phyloP scores from a whole-genome alignment of 305 asterid genomes.

The Euphrasia arctica region DNA sequence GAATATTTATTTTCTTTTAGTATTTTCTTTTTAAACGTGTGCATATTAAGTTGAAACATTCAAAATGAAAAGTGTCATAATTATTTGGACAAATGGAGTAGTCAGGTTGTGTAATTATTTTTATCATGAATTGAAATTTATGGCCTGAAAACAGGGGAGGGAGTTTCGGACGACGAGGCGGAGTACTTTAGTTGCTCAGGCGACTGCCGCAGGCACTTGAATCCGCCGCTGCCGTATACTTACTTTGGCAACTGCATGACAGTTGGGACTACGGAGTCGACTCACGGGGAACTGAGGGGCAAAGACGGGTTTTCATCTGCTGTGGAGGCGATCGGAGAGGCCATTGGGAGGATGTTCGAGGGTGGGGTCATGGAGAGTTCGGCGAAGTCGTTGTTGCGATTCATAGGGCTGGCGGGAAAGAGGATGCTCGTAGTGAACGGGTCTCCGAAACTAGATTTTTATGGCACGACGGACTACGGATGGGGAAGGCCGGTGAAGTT shows the following conservation, averaged over 20 bases:
- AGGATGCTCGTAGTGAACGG: slow-evolving; percentile 6
- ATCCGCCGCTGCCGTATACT: slow-evolving; percentile 31
- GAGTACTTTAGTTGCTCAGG: slow-evolving; percentile 20
- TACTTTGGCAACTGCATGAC: slow-evolving; percentile 36
- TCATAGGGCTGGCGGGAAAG: background rate
- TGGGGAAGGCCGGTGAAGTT: slow-evolving; percentile 14
- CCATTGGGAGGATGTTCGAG: background rate
- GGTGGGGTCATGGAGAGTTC: background rate
- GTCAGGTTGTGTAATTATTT: too few relatives aligned
- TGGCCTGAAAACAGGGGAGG: slow-evolving; percentile 12
- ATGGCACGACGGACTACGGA: slow-evolving; percentile 6
- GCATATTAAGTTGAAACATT: too few relatives aligned
- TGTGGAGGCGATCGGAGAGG: background rate
- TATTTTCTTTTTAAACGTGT: too few relatives aligned
- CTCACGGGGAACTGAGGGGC: slow-evolving; percentile 9
- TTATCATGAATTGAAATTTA: too few relatives aligned
- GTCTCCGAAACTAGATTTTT: background rate
- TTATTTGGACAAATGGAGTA: too few relatives aligned
- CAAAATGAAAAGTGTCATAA: too few relatives aligned
- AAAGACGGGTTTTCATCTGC: slow-evolving; percentile 1
- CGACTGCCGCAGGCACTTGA: slow-evolving; percentile 24
- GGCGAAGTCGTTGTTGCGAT: background rate
- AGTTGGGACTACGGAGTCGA: slow-evolving; percentile 12
- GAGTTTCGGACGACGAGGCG: slow-evolving; percentile 15
- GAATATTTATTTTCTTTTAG: too few relatives aligned